Evolutionary conservation across 345 rosid species (phyloP).

Genomic region (Capsella bursapastoris): DNA sequence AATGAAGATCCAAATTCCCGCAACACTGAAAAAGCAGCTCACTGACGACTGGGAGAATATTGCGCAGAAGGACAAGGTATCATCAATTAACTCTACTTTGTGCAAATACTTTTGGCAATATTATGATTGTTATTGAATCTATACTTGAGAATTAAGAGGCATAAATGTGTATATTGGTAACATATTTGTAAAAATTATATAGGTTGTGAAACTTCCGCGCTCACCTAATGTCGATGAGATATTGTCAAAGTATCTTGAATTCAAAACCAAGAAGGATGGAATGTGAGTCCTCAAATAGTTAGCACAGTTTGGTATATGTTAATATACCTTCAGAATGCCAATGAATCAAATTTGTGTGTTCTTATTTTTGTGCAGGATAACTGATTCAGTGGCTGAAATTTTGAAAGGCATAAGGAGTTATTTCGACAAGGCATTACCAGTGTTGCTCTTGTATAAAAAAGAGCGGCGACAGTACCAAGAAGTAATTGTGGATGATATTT

Average conservation of each 20-base stretch:
- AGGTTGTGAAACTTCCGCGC: constrained; percentile 96
- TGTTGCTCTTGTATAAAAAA: constrained; percentile 79
- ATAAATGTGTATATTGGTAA: not conserved
- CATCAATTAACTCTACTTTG: constrained; percentile 6
- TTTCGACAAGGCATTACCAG: constrained; percentile 86
- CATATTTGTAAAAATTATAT: constrained; percentile 38
- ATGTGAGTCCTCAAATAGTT: constrained; percentile 54
- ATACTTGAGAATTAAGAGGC: constrained; percentile 4
- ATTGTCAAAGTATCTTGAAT: constrained; percentile 77
- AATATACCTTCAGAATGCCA: not conserved
- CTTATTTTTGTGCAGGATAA: constrained; percentile 53
- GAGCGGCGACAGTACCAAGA: constrained; percentile 81
- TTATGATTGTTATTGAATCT: not conserved
- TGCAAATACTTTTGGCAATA: not conserved
- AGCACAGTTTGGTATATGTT: not conserved
- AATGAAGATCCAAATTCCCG: constrained; percentile 81
- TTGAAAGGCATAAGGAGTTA: constrained; percentile 77
- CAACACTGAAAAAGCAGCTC: constrained; percentile 78
- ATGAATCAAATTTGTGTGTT: not conserved
- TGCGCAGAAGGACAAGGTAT: constrained; percentile 84
- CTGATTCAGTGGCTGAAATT: constrained; percentile 70
- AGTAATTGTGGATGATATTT: constrained; percentile 49
- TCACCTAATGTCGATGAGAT: constrained; percentile 88
- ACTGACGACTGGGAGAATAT: constrained; percentile 89
- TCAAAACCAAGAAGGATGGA: constrained; percentile 89